phyloP scores from a whole-genome alignment of 208 protist species.

The Trypanosoma mega region DNA sequence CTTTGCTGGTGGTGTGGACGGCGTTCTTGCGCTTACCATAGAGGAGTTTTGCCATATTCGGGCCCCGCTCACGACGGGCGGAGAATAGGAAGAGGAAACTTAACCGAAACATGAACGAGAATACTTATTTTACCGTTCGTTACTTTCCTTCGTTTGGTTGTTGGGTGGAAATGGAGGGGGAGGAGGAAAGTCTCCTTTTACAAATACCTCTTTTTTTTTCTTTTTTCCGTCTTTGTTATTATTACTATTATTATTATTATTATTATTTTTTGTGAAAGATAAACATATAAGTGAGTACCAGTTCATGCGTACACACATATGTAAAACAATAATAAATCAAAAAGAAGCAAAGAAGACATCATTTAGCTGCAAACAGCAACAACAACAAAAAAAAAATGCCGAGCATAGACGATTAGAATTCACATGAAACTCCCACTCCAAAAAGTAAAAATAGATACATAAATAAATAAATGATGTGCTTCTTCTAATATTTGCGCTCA shows the following conservation, averaged over 20 bases:
- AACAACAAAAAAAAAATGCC: too few relatives aligned
- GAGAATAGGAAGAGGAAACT: neutral
- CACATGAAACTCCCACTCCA: too few relatives aligned
- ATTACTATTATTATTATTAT: neutral
- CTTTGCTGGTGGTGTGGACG: slow-evolving; percentile 49
- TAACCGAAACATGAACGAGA: neutral
- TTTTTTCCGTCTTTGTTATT: neutral
- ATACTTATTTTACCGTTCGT: neutral
- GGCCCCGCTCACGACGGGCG: neutral
- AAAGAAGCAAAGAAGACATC: slow-evolving; percentile 12
- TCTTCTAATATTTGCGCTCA: too few relatives aligned
- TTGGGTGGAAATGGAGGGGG: neutral
- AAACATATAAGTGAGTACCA: neutral
- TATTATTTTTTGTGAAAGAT: neutral
- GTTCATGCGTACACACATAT: neutral
- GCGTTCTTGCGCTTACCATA: slow-evolving; percentile 83
- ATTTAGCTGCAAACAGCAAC: neutral
- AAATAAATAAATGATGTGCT: too few relatives aligned
- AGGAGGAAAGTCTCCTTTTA: neutral
- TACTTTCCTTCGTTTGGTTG: neutral
- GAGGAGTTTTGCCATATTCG: slow-evolving; percentile 67
- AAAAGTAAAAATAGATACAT: too few relatives aligned
- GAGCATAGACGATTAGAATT: too few relatives aligned
- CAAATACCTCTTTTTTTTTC: neutral
- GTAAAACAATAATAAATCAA: neutral